These are phyloP conservation scores for Aspergillus quadrilineatus DNA, from an alignment of 2,329 filamentous ascomycete genomes.

Conservation along the genomic window DNA sequence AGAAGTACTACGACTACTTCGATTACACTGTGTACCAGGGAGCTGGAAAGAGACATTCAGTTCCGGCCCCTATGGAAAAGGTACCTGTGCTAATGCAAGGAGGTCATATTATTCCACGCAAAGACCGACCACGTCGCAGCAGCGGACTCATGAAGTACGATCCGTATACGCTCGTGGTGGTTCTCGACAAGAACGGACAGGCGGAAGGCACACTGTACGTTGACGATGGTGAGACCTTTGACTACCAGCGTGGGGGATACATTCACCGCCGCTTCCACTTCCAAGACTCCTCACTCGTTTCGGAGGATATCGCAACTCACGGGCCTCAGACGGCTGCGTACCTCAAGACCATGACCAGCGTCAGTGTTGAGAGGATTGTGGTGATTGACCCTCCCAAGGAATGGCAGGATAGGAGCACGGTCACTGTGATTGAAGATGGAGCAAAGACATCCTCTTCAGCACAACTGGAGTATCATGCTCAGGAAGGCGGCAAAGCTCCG, in stretches of 20 bases:
- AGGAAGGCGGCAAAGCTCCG: constrained; percentile 54
- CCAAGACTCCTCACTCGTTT: constrained; percentile 59
- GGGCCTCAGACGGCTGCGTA: constrained; percentile 69
- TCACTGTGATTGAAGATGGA: constrained; percentile 51
- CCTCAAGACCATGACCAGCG: constrained; percentile 73
- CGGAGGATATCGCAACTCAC: constrained; percentile 63
- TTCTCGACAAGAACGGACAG: constrained; percentile 65
- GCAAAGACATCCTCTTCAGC: constrained; percentile 47
- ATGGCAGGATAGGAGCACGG: constrained; percentile 67
- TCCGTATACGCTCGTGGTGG: constrained; percentile 87
- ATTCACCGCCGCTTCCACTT: constrained; percentile 81
- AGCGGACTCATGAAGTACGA: constrained; percentile 89
- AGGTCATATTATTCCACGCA: constrained; percentile 86
- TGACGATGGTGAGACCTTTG: constrained; percentile 92
- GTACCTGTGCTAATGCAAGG: constrained; percentile 90
- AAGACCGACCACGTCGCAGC: constrained; percentile 82
- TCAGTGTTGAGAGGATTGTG: constrained; percentile 80
- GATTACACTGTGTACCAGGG: constrained; percentile 75
- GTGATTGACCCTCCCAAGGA: constrained; percentile 72
- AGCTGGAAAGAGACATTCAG: constrained; percentile 66
- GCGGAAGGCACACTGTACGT: constrained; percentile 83
- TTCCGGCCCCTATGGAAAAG: constrained; percentile 77
- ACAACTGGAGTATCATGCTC: constrained; percentile 57
- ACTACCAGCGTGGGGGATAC: constrained; percentile 80
- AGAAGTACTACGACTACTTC: constrained; percentile 95